Percentiles rank a stretch among this genome's conserved stretches.
Evolutionary conservation across 441 rosid genomes (phyloP).

Genomic region (Gossypium gossypioides): DNA sequence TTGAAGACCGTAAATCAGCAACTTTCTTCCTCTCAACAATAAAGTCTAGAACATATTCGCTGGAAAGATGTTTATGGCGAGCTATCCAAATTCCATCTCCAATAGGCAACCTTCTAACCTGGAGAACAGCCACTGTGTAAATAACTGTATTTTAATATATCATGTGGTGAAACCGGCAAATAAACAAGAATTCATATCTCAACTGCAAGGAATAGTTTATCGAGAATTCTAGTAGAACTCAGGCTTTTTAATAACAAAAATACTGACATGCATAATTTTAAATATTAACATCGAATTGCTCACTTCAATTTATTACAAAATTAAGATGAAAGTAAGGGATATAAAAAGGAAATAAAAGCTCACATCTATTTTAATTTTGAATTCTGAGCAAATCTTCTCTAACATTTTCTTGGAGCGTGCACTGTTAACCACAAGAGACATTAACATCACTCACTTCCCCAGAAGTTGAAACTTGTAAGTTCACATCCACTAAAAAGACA

Average conservation of each 20-base stretch:
- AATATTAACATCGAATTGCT: not conserved
- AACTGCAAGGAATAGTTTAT: not conserved
- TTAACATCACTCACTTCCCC: not conserved
- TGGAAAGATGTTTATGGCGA: conserved; percentile 45
- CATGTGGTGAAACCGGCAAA: not conserved
- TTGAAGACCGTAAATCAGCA: conserved; percentile 74
- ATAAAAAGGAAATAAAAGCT: conserved; percentile 14
- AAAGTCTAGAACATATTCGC: conserved; percentile 84
- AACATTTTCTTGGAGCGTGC: conserved; percentile 59
- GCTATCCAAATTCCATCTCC: conserved; percentile 95
- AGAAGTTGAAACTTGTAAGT: not conserved
- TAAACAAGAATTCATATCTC: conserved; percentile 3
- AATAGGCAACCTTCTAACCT: conserved; percentile 78
- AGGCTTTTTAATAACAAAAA: not conserved
- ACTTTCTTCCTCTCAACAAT: conserved; percentile 86
- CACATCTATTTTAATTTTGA: conserved; percentile 64
- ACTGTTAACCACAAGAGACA: conserved; percentile 32
- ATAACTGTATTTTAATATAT: conserved; percentile 2
- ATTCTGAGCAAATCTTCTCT: conserved; percentile 55
- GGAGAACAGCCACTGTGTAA: conserved; percentile 13
- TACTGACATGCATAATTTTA: not conserved
- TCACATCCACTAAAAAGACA: not conserved
- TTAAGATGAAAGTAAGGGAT: conserved; percentile 1
- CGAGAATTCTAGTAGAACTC: not conserved
- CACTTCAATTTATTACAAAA: not conserved